Evolutionary conservation across 1,284 basidiomycete species (phyloP).

Genomic region (Ustilago tritici): DNA sequence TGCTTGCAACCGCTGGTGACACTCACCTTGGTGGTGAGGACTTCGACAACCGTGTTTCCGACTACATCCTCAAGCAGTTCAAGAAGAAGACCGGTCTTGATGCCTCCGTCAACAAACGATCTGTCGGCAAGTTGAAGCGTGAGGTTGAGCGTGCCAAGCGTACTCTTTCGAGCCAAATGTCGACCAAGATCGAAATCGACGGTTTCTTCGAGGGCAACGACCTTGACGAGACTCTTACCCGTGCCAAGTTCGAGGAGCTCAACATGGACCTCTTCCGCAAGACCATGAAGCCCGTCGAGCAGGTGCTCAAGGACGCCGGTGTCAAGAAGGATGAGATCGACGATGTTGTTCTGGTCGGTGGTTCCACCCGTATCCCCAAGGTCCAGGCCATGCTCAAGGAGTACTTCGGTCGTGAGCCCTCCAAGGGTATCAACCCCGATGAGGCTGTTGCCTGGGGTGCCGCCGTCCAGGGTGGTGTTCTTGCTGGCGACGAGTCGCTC

Average conservation of each 20-base stretch:
- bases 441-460: constrained; percentile 84
- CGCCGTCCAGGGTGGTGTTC: constrained; percentile 96
- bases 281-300: constrained; percentile 99
- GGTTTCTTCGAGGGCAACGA: constrained; percentile 94
- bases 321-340: constrained; percentile 97
- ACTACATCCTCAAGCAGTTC: constrained; percentile 70
- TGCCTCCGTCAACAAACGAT: constrained; percentile 85
- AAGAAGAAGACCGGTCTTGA: constrained; percentile 73
- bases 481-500: constrained; percentile 85
- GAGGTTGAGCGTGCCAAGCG: constrained; percentile 99
- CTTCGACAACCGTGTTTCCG: constrained; percentile 84
- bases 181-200: constrained; percentile 80
- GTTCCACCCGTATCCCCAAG: constrained; percentile 97
- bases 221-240: constrained; percentile 94
- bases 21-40: constrained; percentile 99
- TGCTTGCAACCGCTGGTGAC: constrained; percentile 97
- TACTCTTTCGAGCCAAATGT: constrained; percentile 85
- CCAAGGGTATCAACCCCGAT: constrained; percentile 93
- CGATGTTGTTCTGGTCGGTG: constrained; percentile 97
- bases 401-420: constrained; percentile 92
- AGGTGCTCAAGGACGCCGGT: constrained; percentile 96
- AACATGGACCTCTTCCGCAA: constrained; percentile 99
- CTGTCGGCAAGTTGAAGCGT: constrained; percentile 95
- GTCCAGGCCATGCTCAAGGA: constrained; percentile 93
- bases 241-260: constrained; percentile 94